These are phyloP conservation scores for Chaetomiaceae sp. DNA, from an alignment of 2,329 filamentous ascomycete genomes.

Conservation along the genomic window DNA sequence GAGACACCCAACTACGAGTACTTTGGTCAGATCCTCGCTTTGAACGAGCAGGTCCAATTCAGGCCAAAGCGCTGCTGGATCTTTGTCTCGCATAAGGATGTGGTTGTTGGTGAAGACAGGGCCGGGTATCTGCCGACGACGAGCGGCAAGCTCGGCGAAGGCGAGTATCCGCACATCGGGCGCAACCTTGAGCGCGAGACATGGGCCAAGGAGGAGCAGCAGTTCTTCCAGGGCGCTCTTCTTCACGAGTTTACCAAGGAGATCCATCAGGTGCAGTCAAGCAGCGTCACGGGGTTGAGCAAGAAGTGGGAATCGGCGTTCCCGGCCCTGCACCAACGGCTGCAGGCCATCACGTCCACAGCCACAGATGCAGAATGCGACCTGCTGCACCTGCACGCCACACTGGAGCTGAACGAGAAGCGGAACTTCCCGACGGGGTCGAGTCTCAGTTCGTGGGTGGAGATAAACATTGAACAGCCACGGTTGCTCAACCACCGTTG, in stretches of 20 bases:
- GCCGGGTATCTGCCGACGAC: slow-evolving; percentile 39
- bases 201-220: slow-evolving; percentile 41
- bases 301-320: slow-evolving; percentile 55
- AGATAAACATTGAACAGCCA: slow-evolving; percentile 52
- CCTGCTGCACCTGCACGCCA: slow-evolving; percentile 58
- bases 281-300: slow-evolving; percentile 49
- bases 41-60: slow-evolving; percentile 50
- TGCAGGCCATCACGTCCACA: slow-evolving; percentile 38
- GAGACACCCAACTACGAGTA: slow-evolving; percentile 60
- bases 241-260: slow-evolving; percentile 56
- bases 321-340: slow-evolving; percentile 49
- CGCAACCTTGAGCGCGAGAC: slow-evolving; percentile 49
- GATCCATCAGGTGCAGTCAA: slow-evolving; percentile 51
- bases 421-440: slow-evolving; percentile 55
- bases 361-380: slow-evolving; percentile 42
- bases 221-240: slow-evolving; percentile 44
- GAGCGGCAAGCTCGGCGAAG: slow-evolving; percentile 39
- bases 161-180: slow-evolving; percentile 52
- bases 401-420: slow-evolving; percentile 54
- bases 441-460: slow-evolving; percentile 54
- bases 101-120: slow-evolving; percentile 44
- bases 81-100: slow-evolving; percentile 50
- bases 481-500: slow-evolving; percentile 52
- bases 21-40: slow-evolving; percentile 51
- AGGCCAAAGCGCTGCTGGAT: slow-evolving; percentile 56